Evolutionary conservation across 768 basidiomycete genomes (phyloP).

Genomic region (Agaricus blazei): DNA sequence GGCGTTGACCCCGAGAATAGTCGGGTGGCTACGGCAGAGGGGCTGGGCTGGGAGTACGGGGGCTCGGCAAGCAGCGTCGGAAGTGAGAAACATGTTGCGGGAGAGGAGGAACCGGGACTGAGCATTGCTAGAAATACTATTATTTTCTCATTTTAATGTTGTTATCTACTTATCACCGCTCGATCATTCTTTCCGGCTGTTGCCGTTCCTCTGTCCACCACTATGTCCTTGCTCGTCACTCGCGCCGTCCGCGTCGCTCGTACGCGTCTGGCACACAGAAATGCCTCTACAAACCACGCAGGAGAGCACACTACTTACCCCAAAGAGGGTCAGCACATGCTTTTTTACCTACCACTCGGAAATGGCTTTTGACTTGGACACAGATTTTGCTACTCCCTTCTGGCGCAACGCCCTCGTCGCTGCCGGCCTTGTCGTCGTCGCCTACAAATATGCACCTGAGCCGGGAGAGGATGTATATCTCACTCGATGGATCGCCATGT

Average conservation of each 20-base stretch:
- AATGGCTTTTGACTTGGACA: conserved; percentile 17
- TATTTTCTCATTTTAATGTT: no score
- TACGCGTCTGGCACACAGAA: background rate
- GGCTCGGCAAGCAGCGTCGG: conserved; percentile 54
- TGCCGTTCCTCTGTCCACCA: conserved; percentile 1
- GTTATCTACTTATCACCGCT: background rate
- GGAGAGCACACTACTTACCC: background rate
- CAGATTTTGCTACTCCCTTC: conserved; percentile 60
- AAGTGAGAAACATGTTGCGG: conserved; percentile 42
- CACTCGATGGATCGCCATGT: conserved; percentile 62
- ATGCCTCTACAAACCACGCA: conserved; percentile 4
- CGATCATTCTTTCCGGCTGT: background rate
- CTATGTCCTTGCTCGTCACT: conserved; percentile 3
- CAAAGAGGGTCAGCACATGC: conserved; percentile 45
- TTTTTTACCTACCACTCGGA: background rate
- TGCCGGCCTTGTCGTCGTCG: conserved; percentile 41
- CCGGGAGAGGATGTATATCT: conserved; percentile 56
- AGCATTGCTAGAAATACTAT: no score
- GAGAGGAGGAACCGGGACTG: conserved; percentile 27
- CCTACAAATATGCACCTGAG: conserved; percentile 66
- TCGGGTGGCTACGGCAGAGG: conserved; percentile 71
- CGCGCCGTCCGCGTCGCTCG: background rate
- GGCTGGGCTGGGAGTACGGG: conserved; percentile 84
- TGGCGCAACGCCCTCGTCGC: conserved; percentile 60
- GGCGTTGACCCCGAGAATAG: conserved; percentile 78